A percentile compares a stretch with the other conserved stretches of the same genome.
Conservation (phyloP, 2,329 filamentous ascomycete species). For the Tricladium varicosporioides region DNA sequence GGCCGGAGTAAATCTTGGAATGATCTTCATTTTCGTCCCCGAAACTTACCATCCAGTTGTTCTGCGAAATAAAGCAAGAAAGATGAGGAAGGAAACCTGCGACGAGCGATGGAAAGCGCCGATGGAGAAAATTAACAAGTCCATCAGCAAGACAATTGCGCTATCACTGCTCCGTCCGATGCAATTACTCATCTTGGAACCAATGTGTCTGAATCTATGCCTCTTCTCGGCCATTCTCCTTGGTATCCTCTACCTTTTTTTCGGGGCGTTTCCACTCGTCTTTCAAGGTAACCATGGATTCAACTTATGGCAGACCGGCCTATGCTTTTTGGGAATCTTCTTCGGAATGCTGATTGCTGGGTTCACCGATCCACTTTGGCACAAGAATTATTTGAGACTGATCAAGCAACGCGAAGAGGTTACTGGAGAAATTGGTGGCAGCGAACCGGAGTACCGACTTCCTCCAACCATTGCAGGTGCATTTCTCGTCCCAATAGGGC, state of each 20-base stretch:
- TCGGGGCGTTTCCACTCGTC: slow-evolving; percentile 81
- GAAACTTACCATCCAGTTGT: slow-evolving; percentile 84
- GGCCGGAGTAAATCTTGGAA: slow-evolving; percentile 61
- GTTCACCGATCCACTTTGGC: slow-evolving; percentile 65
- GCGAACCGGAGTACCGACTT: slow-evolving; percentile 84
- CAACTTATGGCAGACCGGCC: slow-evolving; percentile 74
- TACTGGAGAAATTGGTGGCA: slow-evolving; percentile 45
- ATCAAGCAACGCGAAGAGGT: slow-evolving; percentile 45
- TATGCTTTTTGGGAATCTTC: slow-evolving; percentile 72
- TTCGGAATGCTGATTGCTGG: slow-evolving; percentile 65
- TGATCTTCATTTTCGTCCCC: slow-evolving; percentile 72
- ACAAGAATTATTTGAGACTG: slow-evolving; percentile 55
- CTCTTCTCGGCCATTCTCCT: slow-evolving; percentile 81
- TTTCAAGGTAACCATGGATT: slow-evolving; percentile 75
- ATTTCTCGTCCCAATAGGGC: slow-evolving; percentile 71
- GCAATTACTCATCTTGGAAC: slow-evolving; percentile 75
- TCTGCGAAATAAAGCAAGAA: slow-evolving; percentile 68
- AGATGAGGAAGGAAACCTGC: slow-evolving; percentile 71
- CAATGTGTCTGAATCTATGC: slow-evolving; percentile 82
- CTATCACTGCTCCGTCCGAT: slow-evolving; percentile 61
- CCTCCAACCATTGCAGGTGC: slow-evolving; percentile 74
- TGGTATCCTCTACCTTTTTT: slow-evolving; percentile 86
- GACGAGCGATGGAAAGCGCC: slow-evolving; percentile 74
- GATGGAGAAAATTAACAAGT: slow-evolving; percentile 70
- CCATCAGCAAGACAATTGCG: slow-evolving; percentile 60